Evolutionary conservation across 2,329 filamentous ascomycete genomes (phyloP), one percentile per base, ranked within the genome.

Genomic region (Apiospora hydei): DNA sequence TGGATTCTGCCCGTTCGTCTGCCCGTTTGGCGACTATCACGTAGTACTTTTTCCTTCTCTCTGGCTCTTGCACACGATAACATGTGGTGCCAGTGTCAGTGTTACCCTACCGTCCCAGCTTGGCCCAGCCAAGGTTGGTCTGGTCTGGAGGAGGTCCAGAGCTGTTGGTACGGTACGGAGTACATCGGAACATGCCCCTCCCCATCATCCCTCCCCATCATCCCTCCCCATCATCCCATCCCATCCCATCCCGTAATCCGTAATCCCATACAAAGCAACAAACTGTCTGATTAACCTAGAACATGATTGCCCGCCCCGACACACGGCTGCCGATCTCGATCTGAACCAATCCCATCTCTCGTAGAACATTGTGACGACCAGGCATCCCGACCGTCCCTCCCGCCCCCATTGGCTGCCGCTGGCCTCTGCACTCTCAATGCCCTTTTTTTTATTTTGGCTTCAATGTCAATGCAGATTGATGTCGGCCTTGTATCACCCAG

Each of bases 281-380:
- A 64, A 38, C 57, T 34, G 57, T 64, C 57, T 64, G 57, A 64
- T 64, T 64, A 41, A 41, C 18, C 57, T 64, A 64, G 57, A 64
- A 64, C 57, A 64, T 64, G 57, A 41, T 64, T 38, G 53, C 53
- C 53, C 53, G 57, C 57, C 57, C 41, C 57, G 57, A 64, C 57
- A 64, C 57, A 64, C 57, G 57, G 34, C 57, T 64, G 57, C 57
- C 57, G 57, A 64, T 64, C 57, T 64, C 57, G 57, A 64, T 64
- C 57, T 64, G 57, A 64, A 41, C 57, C 57, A 64, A 64, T 64
- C 57, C 57, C 57, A 41, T 64, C 18, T 64, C 34, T 41, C 41
- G 34, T 64, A 64, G 57, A 64, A 64, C 57, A 64, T 24, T 64
- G 57, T 64, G 57, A 64, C 21, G 57, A 38, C 57, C 57, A 64